A percentile compares a stretch with the other conserved stretches of the same genome.
Conservation (phyloP, 2,329 filamentous ascomycete genomes). For the Alternaria ventricosa region DNA sequence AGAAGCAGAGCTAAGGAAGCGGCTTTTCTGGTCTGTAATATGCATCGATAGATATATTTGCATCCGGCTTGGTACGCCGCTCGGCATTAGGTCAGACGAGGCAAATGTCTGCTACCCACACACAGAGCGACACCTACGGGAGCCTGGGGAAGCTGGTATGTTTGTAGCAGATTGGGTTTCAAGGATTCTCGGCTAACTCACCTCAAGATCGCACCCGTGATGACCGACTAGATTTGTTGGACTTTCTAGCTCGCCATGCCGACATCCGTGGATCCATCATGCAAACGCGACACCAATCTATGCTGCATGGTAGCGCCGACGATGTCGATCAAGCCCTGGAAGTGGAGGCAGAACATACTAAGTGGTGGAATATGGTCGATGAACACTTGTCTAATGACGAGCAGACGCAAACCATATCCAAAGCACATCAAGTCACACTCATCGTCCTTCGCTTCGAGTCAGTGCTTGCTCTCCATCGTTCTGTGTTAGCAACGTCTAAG, state of each 20-base stretch:
- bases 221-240: constrained; percentile 25
- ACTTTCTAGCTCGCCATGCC: constrained; percentile 32
- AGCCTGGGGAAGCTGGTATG: constrained; percentile 6
- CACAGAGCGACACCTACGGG: constrained; percentile 17
- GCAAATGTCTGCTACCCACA: constrained; percentile 32
- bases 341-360: constrained; percentile 31
- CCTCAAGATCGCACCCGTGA: constrained; percentile 15
- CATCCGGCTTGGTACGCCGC: constrained; percentile 30
- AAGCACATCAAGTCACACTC: constrained; percentile 30
- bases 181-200: neutral
- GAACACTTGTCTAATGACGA: constrained; percentile 29
- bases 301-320: constrained; percentile 8
- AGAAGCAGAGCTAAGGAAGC: constrained; percentile 29
- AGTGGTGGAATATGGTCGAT: constrained; percentile 36
- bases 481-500: constrained; percentile 28
- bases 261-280: constrained; percentile 32
- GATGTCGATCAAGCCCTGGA: constrained; percentile 20
- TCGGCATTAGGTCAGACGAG: constrained; percentile 28
- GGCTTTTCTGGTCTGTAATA: constrained; percentile 33
- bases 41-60: constrained; percentile 35
- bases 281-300: constrained; percentile 23
- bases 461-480: constrained; percentile 30
- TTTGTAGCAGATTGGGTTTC: neutral
- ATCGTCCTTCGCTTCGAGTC: constrained; percentile 34
- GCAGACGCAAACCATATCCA: constrained; percentile 18